Evolutionary conservation across 2,329 filamentous ascomycete genomes (phyloP), one percentile per base, ranked within the genome.

Genomic region (Rutstroemia sp.): DNA sequence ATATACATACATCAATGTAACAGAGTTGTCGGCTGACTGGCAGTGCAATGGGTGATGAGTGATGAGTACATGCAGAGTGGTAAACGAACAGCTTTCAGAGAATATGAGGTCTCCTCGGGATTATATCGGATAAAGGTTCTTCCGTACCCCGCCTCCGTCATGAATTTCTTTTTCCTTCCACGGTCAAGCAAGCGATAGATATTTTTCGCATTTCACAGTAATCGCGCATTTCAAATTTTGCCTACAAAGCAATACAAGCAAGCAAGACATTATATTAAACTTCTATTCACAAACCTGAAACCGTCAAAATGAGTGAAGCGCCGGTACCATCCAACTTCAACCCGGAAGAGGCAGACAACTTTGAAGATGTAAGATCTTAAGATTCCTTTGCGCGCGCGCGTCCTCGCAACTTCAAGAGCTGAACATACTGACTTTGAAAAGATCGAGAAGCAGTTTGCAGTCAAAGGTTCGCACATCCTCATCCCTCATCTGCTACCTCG

Each of bases 381-480:
- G 21, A 34, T 37, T 50, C 53, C 50, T 41, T 8, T 37, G 19
- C 55, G 51, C 34, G 10, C 48, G 19, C 4, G 23, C 4, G 9
- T 37, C 56, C 27, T 51, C 56, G 47, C 59, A 47, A 39, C 51
- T 30, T n/a, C 54, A 16, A 41, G 48, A 14, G 23, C 52, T 49
- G 19, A 25, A 21, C 39, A 25, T 34, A 14, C 60, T 68, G 48
- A 68, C 44, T 30, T n/a, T 44, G 10, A 49, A 44, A 63, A 95
- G 89, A 96, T 99, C 71, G 94, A 99, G 81, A 96, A 96, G 80
- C 94, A 97, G 73, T 99, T 99, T 69, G 94, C 94, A 30, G 94
- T 99, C 67, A 97, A 97, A 79, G 88, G 88, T 90, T 68, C 46
- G 61, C 53, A 41, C 5, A 34, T n/a, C 30, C 34, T 38, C 51